Evolutionary conservation across 768 basidiomycete genomes (phyloP).

Genomic region (Nidularia pulvinata): DNA sequence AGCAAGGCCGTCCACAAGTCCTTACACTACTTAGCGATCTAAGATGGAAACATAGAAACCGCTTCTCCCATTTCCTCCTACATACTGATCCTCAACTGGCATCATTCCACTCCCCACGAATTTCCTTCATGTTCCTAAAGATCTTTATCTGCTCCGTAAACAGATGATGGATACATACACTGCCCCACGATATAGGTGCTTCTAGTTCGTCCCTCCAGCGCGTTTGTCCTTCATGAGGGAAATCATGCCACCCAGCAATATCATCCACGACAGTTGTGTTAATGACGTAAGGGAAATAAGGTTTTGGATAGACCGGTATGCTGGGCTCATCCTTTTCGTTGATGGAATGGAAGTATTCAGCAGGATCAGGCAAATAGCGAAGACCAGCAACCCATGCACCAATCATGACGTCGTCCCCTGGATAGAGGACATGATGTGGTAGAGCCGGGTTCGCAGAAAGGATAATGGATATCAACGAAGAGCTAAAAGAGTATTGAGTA

Average conservation of each 20-base stretch:
- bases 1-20: too few relatives aligned
- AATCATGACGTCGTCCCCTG: not conserved
- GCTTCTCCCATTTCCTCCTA: too few relatives aligned
- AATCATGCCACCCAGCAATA: not conserved
- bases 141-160: not conserved
- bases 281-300: not conserved
- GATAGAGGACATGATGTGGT: not conserved
- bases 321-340: not conserved
- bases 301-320: not conserved
- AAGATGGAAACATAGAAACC: too few relatives aligned
- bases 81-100: too few relatives aligned
- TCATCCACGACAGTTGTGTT: not conserved
- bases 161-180: not conserved
- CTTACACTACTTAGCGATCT: too few relatives aligned
- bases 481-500: not conserved
- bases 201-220: not conserved
- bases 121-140: not conserved
- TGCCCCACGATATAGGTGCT: not conserved
- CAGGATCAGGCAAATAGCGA: not conserved
- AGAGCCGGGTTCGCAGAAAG: not conserved
- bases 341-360: not conserved
- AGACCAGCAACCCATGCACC: not conserved
- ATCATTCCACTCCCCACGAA: not conserved
- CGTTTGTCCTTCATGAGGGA: not conserved
- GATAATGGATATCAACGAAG: not conserved